Evolutionary conservation across 345 rosid species (phyloP), one percentile per base, ranked within the genome.

Genomic region (Ceriops decandra): DNA sequence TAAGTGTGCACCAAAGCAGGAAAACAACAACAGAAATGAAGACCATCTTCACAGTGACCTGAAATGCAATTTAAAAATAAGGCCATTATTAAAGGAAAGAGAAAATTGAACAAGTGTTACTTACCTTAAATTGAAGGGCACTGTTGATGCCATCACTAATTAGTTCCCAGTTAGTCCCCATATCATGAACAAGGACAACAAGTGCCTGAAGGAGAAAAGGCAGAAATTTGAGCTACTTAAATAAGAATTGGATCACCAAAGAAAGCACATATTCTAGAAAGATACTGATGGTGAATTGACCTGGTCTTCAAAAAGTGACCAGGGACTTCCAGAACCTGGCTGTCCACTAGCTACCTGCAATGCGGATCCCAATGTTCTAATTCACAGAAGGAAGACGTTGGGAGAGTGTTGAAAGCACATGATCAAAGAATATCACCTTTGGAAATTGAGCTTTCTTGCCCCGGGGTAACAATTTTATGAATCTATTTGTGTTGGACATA

Each of bases 91-190:
- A 10, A 0, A 24, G 24, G 33, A 77, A 64, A 36, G 11, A 7
- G 57, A 35, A 77, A 64, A 36, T 42, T 35, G 68, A 60, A 68
- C 62, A 52, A 26, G 75, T 32, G 31, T 62, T 22, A 71, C 62
- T 76, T 72, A 89, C 99, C 95, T 95, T 92, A 63, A 95, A 87
- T 67, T 95, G 96, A 78, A 90, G 87, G 62, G 89, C 83, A 83
- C 88, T 83, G 76, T 90, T 95, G 76, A 95, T 85, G 51, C 95
- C 96, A 83, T 95, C 99, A 75, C 99, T 92, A 42, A 95, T 85
- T 78, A 95, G 96, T 88, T 88, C 99, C 99, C 99, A 95, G 66
- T 90, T 92, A 59, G 98, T 98, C 72, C 99, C 99, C 98, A 95
- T 87, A 69, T 95, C 99, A 73, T 95, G 99, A 66, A 92, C 98